Evolutionary conservation across 1,284 basidiomycete species (phyloP).

Genomic region (Apiotrichum veenhuisii): DNA sequence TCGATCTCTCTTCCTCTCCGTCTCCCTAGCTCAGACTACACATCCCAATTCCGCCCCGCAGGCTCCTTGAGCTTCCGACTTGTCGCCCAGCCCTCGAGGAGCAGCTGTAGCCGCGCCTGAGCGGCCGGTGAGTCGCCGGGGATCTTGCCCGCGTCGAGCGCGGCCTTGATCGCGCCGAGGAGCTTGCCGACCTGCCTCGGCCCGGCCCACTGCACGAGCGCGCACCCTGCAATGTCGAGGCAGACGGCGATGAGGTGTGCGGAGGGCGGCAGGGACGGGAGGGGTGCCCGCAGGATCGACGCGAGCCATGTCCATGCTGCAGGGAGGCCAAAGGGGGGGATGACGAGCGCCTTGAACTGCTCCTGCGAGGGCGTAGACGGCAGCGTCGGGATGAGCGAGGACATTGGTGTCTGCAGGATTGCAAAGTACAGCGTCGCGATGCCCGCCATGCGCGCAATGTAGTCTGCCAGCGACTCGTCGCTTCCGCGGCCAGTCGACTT

Average conservation of each 20-base stretch:
- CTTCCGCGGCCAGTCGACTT: slow-evolving; percentile 63
- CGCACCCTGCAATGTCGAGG: slow-evolving; percentile 66
- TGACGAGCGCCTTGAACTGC: slow-evolving; percentile 51
- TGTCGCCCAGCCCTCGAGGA: slow-evolving; percentile 24
- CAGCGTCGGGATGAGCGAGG: slow-evolving; percentile 36
- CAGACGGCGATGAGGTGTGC: slow-evolving; percentile 55
- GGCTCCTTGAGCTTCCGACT: slow-evolving; percentile 10
- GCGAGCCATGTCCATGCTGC: slow-evolving; percentile 65
- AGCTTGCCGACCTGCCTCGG: slow-evolving; percentile 70
- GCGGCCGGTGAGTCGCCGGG: slow-evolving; percentile 36
- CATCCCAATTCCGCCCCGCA: slow-evolving; percentile 21
- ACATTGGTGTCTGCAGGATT: slow-evolving; percentile 57
- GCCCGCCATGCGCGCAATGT: slow-evolving; percentile 71
- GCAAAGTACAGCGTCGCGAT: slow-evolving; percentile 85
- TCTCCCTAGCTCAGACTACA: background rate
- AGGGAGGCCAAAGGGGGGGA: slow-evolving; percentile 61
- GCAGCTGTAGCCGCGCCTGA: slow-evolving; percentile 27
- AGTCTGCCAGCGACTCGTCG: slow-evolving; percentile 61
- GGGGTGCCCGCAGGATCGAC: slow-evolving; percentile 15
- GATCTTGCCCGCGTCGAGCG: slow-evolving; percentile 29
- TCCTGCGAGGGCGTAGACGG: slow-evolving; percentile 32
- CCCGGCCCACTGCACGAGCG: slow-evolving; percentile 65
- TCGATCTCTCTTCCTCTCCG: background rate
- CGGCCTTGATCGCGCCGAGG: slow-evolving; percentile 61
- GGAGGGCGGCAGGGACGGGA: slow-evolving; percentile 29